Percentiles rank a stretch among this genome's conserved stretches.
Conservation (phyloP, 352 stramenopile genomes). For the Phytophthora palmivora region DNA sequence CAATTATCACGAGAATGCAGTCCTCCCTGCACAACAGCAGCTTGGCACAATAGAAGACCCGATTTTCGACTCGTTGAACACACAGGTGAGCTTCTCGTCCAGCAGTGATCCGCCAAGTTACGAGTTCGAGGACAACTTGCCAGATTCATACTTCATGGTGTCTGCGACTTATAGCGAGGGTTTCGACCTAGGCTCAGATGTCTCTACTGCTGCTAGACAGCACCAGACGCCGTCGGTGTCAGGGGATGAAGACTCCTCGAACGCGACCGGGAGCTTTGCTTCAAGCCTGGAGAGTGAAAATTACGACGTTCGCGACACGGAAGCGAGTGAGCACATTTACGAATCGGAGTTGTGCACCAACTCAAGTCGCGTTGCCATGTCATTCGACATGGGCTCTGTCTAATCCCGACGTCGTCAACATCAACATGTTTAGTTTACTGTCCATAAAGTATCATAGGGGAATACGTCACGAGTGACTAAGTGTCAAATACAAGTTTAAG, state of each 20-base stretch:
- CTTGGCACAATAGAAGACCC: conserved; percentile 6
- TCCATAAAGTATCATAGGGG: conserved; percentile 25
- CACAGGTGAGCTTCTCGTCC: conserved; percentile 39
- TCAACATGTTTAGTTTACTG: too few relatives aligned
- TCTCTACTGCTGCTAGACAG: conserved; percentile 9
- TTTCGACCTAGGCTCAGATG: conserved; percentile 4
- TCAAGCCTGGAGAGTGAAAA: conserved; percentile 35
- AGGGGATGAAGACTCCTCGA: conserved; percentile 3
- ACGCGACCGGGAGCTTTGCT: conserved; percentile 33
- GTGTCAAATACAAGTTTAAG: conserved; percentile 10
- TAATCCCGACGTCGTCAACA: conserved; percentile 1
- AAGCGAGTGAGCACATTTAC: conserved; percentile 45
- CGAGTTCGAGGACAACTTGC: conserved; percentile 20
- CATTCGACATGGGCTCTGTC: conserved; percentile 36
- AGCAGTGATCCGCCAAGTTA: conserved; percentile 5
- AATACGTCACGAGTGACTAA: neutral
- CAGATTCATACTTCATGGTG: conserved; percentile 10
- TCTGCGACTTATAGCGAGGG: conserved; percentile 20
- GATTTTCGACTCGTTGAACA: conserved; percentile 36
- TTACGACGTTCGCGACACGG: conserved; percentile 41
- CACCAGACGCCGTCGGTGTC: neutral
- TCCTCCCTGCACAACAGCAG: conserved; percentile 1
- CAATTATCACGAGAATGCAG: neutral
- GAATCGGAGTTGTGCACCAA: conserved; percentile 37
- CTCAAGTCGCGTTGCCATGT: conserved; percentile 37